A percentile compares a stretch with the other conserved stretches of the same genome.
These are phyloP conservation scores for Pichia sp. DNA, from an alignment of 1,139 yeast species.

Conservation along the genomic window DNA sequence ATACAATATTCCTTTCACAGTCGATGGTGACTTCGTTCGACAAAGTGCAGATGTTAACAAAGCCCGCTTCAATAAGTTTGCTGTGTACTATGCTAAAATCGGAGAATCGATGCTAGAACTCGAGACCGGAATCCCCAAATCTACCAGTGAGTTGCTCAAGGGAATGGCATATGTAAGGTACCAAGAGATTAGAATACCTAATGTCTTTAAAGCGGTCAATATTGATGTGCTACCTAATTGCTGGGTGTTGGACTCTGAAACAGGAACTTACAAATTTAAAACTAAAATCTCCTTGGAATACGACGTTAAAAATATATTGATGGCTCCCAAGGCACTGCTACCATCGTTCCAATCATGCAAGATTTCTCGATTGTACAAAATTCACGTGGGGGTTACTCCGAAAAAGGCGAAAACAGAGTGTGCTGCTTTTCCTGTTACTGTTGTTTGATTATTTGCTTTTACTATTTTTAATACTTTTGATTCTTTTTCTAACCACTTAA, in stretches of 20 bases:
- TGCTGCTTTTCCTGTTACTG: slow-evolving; percentile 6
- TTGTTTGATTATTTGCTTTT: background rate
- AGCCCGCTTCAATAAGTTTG: slow-evolving; percentile 1
- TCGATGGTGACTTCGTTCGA: slow-evolving; percentile 19
- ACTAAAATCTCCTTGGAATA: background rate
- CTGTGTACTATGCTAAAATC: slow-evolving; percentile 10
- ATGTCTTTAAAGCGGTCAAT: slow-evolving; percentile 3
- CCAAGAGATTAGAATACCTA: slow-evolving; percentile 2
- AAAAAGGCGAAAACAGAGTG: background rate
- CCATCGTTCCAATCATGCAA: slow-evolving; percentile 16
- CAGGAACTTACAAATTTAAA: background rate
- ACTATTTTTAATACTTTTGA: background rate
- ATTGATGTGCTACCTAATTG: background rate
- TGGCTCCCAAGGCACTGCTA: slow-evolving; percentile 7
- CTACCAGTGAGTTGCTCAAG: background rate
- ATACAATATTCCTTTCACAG: slow-evolving; percentile 20
- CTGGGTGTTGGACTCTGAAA: slow-evolving; percentile 5
- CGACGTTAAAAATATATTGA: background rate
- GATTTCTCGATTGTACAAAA: slow-evolving; percentile 11
- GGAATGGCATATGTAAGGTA: slow-evolving; percentile 8
- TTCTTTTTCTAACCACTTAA: background rate
- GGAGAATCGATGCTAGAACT: slow-evolving; percentile 2
- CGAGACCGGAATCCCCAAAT: slow-evolving; percentile 10
- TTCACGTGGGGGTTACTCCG: background rate
- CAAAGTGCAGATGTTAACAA: slow-evolving; percentile 1